Evolutionary conservation across 139 green algal genomes (phyloP).

Genomic region (Chlamydomonas incerta): DNA sequence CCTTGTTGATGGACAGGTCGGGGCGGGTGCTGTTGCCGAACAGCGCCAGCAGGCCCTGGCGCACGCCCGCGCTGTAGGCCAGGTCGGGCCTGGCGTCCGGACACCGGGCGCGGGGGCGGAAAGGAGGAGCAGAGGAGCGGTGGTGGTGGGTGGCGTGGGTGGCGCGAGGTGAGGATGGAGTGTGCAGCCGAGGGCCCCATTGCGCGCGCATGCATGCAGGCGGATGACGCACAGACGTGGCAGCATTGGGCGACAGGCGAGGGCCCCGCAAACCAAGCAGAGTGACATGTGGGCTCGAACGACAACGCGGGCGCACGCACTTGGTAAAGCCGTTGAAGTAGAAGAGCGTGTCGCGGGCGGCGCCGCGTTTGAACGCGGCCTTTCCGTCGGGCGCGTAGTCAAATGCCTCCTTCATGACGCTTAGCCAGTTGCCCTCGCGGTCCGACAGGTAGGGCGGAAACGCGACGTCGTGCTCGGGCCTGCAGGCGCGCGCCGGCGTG

Average conservation of each 20-base stretch:
- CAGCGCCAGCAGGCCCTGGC: background rate
- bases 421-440: background rate
- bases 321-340: conserved; percentile 13
- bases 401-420: background rate
- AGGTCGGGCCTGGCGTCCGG: background rate
- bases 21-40: background rate
- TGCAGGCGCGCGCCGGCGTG: background rate
- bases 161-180: no score
- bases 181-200: no score
- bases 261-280: no score
- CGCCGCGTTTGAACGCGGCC: background rate
- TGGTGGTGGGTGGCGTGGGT: no score
- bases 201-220: no score
- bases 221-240: no score
- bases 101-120: no score
- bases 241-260: no score
- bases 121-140: no score
- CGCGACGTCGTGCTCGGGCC: conserved; percentile 12
- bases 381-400: background rate
- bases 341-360: background rate
- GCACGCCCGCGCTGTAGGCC: conserved; percentile 17
- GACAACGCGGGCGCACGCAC: no score
- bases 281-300: no score
- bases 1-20: background rate
- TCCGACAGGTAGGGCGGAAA: background rate